Base-by-base conservation (phyloP, 768 basidiomycete genomes). In the Amanita muscaria region DNA sequence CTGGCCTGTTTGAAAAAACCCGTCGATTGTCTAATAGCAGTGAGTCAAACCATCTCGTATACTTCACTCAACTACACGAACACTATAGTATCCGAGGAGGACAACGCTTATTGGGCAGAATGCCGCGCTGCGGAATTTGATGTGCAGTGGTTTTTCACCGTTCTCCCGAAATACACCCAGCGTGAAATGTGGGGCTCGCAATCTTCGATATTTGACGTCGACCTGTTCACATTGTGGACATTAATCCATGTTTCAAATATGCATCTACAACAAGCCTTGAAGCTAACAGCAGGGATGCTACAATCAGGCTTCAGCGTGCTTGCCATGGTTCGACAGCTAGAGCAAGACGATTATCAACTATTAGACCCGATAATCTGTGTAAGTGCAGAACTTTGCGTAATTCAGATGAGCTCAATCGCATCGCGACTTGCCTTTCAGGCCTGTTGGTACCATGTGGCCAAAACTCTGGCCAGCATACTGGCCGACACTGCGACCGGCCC, bases 341-440 rank as follows among this genome's bases (percentile, higher is more conserved):
- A 54, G 39, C 73, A 74, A 22, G 63, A 58, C 5, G 77, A 79
- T 52, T 79, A 75, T 53, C 64, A 66, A 44, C 70, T 65, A 48
- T 57, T 79, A 14, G 76, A 79, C 59, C 76, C 77, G 4, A 68
- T 74, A 31, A 59, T 76, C 16, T 65, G 69, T 30, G 77, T 78
- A 51, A 53, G 76, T 70, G 29, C 7, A 11, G 19, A 31, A 11
- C 22, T 23, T 25, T n/a, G 14, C 18, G 16, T 19, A 32, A 21
- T 39, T 45, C 24, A 18, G 21, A 19, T 16, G n/a, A 22, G 29
- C 30, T 44, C 5, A 38, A 37, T 31, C 23, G 15, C 34, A 16
- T 29, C 39, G 38, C 10, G n/a, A 37, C 15, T 35, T 15, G 25
- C 10, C 6, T 33, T 9, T 12, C 45, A 62, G 60, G 50, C 58